Evolutionary conservation across 306 rosid genomes (phyloP).

Genomic region (Purshia tridentata): DNA sequence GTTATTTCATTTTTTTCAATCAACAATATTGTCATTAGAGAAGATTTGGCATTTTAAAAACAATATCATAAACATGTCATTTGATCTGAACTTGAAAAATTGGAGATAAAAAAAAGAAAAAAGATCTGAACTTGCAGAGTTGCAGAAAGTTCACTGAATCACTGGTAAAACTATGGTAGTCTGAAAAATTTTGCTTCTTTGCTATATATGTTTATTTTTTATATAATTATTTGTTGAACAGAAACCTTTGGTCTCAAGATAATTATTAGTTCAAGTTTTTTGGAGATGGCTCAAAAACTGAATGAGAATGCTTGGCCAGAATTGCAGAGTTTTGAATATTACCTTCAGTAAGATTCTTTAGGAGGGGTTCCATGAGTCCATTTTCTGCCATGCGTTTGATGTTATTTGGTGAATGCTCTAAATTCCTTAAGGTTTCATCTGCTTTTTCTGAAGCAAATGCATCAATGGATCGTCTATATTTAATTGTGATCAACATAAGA

Average conservation of each 20-base stretch:
- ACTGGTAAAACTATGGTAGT: background rate
- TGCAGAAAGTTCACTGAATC: background rate
- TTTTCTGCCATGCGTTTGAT: conserved; percentile 50
- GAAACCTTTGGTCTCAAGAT: background rate
- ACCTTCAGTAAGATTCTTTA: conserved; percentile 43
- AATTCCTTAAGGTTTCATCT: conserved; percentile 38
- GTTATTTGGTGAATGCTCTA: conserved; percentile 38
- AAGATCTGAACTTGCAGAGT: too few relatives aligned
- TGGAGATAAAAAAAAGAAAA: too few relatives aligned
- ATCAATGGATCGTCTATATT: conserved; percentile 28
- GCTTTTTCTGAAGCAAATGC: conserved; percentile 43
- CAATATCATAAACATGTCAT: background rate
- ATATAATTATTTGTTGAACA: background rate
- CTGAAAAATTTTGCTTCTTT: background rate
- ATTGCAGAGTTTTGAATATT: conserved; percentile 4
- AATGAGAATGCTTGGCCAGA: background rate
- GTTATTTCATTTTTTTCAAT: conserved; percentile 1
- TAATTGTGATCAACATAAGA: conserved; percentile 35
- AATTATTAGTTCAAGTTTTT: background rate
- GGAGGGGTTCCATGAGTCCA: conserved; percentile 46
- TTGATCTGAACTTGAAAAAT: background rate
- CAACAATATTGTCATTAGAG: background rate
- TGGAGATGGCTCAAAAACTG: background rate
- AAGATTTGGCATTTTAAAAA: background rate
- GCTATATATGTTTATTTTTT: background rate